Evolutionary conservation across 2,329 filamentous ascomycete species (phyloP).

Genomic region (Arthrobotrys pseudoclavata): DNA sequence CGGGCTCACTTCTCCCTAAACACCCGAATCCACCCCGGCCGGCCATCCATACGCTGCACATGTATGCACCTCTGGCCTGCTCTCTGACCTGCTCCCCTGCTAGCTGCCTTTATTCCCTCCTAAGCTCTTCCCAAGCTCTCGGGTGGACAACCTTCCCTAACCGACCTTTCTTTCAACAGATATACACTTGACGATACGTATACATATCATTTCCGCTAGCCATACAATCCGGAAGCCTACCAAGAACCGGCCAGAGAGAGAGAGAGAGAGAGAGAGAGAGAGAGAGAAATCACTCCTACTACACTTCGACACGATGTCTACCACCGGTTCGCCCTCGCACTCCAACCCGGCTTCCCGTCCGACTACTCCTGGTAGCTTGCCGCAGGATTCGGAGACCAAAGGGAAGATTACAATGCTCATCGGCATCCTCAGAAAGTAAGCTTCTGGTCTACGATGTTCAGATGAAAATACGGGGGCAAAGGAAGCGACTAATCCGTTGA

Average conservation of each 20-base stretch:
- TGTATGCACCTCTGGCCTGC: constrained; percentile 18
- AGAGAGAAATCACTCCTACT: background rate
- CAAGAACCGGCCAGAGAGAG: background rate
- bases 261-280: too few species aligned
- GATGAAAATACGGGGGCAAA: background rate
- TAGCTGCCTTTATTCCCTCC: background rate
- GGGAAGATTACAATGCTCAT: constrained; percentile 46
- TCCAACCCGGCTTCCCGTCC: constrained; percentile 57
- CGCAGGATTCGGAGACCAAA: constrained; percentile 49
- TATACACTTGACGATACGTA: background rate
- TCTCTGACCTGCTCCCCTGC: background rate
- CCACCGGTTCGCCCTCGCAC: constrained; percentile 42
- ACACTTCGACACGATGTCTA: constrained; percentile 41
- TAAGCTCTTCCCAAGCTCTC: constrained; percentile 29
- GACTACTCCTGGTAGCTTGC: constrained; percentile 51
- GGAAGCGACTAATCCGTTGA: constrained; percentile 11
- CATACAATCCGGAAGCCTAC: background rate
- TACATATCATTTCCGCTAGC: background rate
- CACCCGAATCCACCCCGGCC: constrained; percentile 23
- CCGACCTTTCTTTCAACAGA: constrained; percentile 6
- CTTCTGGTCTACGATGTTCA: background rate
- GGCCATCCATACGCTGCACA: constrained; percentile 17
- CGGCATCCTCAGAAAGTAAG: constrained; percentile 49
- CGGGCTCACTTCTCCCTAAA: constrained; percentile 23
- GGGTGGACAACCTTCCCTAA: constrained; percentile 19